A percentile compares a stretch with the other conserved stretches of the same genome.
phyloP scores from a whole-genome alignment of 176 grass and related monocot species.

The Triticum urartu region DNA sequence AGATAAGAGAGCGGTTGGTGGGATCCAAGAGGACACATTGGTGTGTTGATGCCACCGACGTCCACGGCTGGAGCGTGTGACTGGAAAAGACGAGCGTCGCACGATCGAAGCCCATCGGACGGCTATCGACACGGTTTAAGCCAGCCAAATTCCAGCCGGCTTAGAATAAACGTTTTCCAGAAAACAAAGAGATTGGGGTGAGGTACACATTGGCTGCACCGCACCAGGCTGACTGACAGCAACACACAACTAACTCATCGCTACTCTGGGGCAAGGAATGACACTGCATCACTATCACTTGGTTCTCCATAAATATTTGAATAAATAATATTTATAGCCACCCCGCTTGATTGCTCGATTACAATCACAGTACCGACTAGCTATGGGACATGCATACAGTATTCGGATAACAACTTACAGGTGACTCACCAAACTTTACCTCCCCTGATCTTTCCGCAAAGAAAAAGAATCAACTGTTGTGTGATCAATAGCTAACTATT shows the following conservation, averaged over 20 bases:
- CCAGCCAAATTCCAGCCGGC: too few relatives aligned
- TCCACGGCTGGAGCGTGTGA: too few relatives aligned
- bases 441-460: not conserved
- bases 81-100: too few relatives aligned
- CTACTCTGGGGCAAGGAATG: not conserved
- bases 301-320: conserved; percentile 16
- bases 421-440: conserved; percentile 4
- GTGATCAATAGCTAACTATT: conserved; percentile 14
- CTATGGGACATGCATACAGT: not conserved
- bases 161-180: too few relatives aligned
- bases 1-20: too few relatives aligned
- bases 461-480: conserved; percentile 34
- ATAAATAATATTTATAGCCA: conserved; percentile 27
- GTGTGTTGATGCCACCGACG: too few relatives aligned
- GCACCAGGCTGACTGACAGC: conserved; percentile 10
- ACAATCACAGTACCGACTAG: conserved; percentile 15
- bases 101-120: too few relatives aligned
- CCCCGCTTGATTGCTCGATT: conserved; percentile 9
- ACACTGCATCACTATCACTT: not conserved
- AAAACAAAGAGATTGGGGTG: not conserved
- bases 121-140: too few relatives aligned
- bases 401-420: conserved; percentile 1
- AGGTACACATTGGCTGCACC: not conserved
- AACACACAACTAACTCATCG: not conserved
- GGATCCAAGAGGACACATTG: too few relatives aligned